Base-by-base conservation (phyloP, 2,329 filamentous ascomycete genomes). In the Beauveria caledonica region DNA sequence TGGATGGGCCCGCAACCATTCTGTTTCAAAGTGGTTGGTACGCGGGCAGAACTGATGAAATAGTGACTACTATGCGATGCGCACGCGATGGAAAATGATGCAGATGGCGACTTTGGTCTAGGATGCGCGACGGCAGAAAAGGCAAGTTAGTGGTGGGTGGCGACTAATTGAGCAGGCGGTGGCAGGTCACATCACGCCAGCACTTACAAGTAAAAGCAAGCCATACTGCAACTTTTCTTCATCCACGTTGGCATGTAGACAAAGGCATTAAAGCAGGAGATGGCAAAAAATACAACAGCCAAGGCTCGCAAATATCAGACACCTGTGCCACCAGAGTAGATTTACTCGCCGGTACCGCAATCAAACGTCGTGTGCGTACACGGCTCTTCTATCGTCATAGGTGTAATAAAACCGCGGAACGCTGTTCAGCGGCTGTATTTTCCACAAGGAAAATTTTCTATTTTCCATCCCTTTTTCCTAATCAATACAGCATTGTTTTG, bases 1-100 rank as follows among this genome's bases (percentile, higher is more conserved):
- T 76, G 27, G 76, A 73, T 45, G 74, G 76, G 60, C 77, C 76
- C 17, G 76, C 78, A 62, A 76, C 78, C 83, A 86, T 86, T 15
- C n/a, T 49, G 48, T 49, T 49, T 8, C 19, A 53, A 48, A 48
- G 13, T 3, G 27, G 53, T 48, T 33, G 52, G 36, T 19, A 44
- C 27, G 46, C 59, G 39, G 21, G 17, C 7, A 36, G 21, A 19
- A 11, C 17, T 61, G 59, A 61, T 51, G 52, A 45, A 44, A 45
- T 40, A 46, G 21, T 33, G 3, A 6, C n/a, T 17, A 29, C 8
- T 9, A n/a, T 29, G 53, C 15, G 25, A 56, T 46, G 53, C 44
- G 45, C n/a, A 13, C 13, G 51, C 17, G 33, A 44, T 13, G 25
- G 29, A 45, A 50, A 29, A 45, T 48, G 42, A 42, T 39, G 45